These are phyloP conservation scores for Rehmannia glutinosa DNA, from an alignment of 257 asterid species.

Conservation along the genomic window DNA sequence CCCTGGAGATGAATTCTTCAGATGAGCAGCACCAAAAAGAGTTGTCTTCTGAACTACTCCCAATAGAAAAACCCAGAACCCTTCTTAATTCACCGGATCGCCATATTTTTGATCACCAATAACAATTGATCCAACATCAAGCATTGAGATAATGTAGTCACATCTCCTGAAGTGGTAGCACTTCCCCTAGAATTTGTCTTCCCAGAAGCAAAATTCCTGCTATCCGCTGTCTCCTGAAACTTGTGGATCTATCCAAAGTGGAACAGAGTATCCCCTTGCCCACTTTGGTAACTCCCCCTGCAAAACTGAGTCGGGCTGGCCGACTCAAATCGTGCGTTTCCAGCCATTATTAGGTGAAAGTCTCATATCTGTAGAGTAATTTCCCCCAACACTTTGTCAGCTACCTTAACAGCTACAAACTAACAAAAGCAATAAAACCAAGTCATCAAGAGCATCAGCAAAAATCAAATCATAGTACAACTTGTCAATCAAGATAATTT, in stretches of 20 bases:
- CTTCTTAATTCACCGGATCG: constrained; percentile 62
- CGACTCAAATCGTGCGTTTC: constrained; percentile 78
- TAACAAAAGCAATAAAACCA: constrained; percentile 16
- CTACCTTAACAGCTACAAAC: constrained; percentile 30
- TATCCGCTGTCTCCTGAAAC: constrained; percentile 72
- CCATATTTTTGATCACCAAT: constrained; percentile 44
- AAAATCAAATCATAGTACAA: background rate
- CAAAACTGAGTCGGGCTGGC: constrained; percentile 73
- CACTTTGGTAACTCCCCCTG: constrained; percentile 65
- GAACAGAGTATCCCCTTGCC: constrained; percentile 64
- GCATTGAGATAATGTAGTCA: constrained; percentile 53
- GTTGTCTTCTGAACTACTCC: constrained; percentile 60
- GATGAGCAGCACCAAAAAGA: constrained; percentile 57
- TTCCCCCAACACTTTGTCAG: constrained; percentile 4
- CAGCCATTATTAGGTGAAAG: constrained; percentile 62
- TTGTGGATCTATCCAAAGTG: constrained; percentile 71
- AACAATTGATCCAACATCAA: constrained; percentile 59
- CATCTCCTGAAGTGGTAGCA: constrained; percentile 53
- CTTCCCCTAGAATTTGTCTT: constrained; percentile 65
- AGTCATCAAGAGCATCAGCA: constrained; percentile 16
- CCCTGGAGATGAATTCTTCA: constrained; percentile 49
- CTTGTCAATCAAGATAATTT: background rate
- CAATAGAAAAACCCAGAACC: constrained; percentile 53
- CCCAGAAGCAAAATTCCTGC: constrained; percentile 55
- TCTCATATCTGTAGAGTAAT: constrained; percentile 32